phyloP scores from a whole-genome alignment of 108 stramenopile genomes.

The Conticribra weissflogii region DNA sequence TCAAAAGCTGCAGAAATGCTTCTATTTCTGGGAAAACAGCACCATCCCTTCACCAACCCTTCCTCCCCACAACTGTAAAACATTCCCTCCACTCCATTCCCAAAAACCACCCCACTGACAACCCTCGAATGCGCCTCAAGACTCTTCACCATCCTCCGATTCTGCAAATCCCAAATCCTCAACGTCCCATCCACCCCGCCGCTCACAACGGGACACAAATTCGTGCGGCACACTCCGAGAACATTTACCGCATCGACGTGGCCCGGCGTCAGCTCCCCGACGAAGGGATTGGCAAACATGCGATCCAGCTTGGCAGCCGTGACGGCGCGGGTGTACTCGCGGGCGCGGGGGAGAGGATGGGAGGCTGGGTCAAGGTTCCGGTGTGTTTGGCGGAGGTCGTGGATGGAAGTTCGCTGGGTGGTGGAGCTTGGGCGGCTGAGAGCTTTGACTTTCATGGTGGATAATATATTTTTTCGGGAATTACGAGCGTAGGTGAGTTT shows the following conservation, averaged over 20 bases:
- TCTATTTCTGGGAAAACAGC: conserved; percentile 11
- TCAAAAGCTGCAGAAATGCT: too few relatives aligned
- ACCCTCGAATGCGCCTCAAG: conserved; percentile 71
- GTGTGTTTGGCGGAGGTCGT: conserved; percentile 71
- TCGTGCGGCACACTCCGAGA: conserved; percentile 73
- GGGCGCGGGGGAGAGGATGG: conserved; percentile 81
- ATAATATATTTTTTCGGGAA: too few relatives aligned
- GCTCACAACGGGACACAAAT: conserved; percentile 85
- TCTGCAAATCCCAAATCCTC: conserved; percentile 94
- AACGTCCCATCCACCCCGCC: conserved; percentile 95
- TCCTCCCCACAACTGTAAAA: conserved; percentile 96
- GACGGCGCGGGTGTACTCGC: conserved; percentile 95
- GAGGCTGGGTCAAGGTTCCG: conserved; percentile 82
- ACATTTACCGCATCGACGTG: conserved; percentile 93
- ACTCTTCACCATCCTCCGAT: conserved; percentile 74
- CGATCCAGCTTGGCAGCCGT: conserved; percentile 95
- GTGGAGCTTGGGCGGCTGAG: conserved; percentile 67
- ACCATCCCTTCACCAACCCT: conserved; percentile 49
- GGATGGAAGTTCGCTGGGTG: conserved; percentile 70
- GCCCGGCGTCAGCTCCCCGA: conserved; percentile 91
- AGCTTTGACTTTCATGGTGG: conserved; percentile 87
- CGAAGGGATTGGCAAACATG: conserved; percentile 95
- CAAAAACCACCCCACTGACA: conserved; percentile 77
- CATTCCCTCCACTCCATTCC: conserved; percentile 61
- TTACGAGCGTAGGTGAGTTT: too few relatives aligned